Base-by-base conservation (phyloP, 164 flowering plant species). In the Chloranthus sessilifolius region DNA sequence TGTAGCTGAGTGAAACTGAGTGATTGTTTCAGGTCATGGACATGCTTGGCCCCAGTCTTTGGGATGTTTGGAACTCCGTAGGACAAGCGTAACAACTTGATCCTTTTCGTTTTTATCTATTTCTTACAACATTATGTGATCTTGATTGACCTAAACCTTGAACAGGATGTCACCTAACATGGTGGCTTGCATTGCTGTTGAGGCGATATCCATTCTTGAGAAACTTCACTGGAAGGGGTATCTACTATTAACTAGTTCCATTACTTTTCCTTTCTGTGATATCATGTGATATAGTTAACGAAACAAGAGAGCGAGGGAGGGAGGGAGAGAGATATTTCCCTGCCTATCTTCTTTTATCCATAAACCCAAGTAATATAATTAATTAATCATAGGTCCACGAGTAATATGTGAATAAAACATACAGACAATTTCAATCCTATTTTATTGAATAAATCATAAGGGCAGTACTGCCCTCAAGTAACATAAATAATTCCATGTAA, bases 121-220 rank as follows among this genome's bases (percentile, higher is more conserved):
- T 23, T 28, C 28, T 20, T 50, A 31, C 36, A 25, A 17, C 16
- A 11, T 28, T 43, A 3, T 22, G 16, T 52, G 19, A 21, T 21
- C 38, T 46, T n/a, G 20, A 50, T 65, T 42, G 47, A 33, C 52
- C 35, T 20, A 43, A 27, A n/a, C 28, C 3, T 76, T 53, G n/a
- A 39, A 69, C 74, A 84, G 95, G 77, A 82, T 90, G 95, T 73
- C 96, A 19, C 80, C 84, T 20, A 63, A 58, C 50, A 87, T 83
- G 96, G 95, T 42, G 0, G 96, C 98, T 40, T 90, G 98, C 68
- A 81, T 90, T 59, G 98, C 98, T 3, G 89, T 90, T 60, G 98
- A 90, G 71, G 80, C 98, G 21, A 79, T 87, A 62, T 85, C 98
- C 45, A 90, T 90, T 55, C 85, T 90, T 25, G 95, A 90, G 59